phyloP scores from a whole-genome alignment of 1,284 basidiomycete genomes.

The Papiliotrema fonsecae region DNA sequence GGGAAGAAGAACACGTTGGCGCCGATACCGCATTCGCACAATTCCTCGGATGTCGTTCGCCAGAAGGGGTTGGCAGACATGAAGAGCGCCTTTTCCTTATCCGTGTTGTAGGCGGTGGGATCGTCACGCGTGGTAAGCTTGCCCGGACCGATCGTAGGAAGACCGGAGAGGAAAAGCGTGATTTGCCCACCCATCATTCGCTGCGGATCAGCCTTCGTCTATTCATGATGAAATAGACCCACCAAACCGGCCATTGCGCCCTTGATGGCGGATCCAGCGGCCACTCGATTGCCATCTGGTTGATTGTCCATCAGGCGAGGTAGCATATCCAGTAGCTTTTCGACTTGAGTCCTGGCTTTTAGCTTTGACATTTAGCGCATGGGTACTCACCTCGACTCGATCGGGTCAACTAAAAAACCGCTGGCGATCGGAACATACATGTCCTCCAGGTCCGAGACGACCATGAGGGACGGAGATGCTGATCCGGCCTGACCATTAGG shows the following conservation, averaged over 20 bases:
- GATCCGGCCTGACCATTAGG: slow-evolving; percentile 52
- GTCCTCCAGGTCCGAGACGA: slow-evolving; percentile 85
- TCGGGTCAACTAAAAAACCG: slow-evolving; percentile 75
- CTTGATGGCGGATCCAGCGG: slow-evolving; percentile 73
- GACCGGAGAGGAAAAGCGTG: slow-evolving; percentile 70
- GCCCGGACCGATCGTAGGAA: slow-evolving; percentile 76
- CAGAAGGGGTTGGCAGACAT: slow-evolving; percentile 70
- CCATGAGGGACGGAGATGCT: slow-evolving; percentile 66
- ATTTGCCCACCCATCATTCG: slow-evolving; percentile 79
- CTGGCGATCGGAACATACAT: slow-evolving; percentile 76
- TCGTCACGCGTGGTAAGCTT: slow-evolving; percentile 62
- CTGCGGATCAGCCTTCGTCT: slow-evolving; percentile 45
- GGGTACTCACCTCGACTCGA: slow-evolving; percentile 59
- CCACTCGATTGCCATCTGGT: slow-evolving; percentile 53
- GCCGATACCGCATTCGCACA: slow-evolving; percentile 83
- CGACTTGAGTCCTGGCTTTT: slow-evolving; percentile 34
- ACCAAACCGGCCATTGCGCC: slow-evolving; percentile 71
- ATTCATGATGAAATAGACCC: slow-evolving; percentile 27
- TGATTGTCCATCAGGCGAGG: slow-evolving; percentile 58
- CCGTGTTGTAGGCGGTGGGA: slow-evolving; percentile 72
- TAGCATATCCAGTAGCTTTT: slow-evolving; percentile 56
- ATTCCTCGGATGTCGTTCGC: slow-evolving; percentile 78
- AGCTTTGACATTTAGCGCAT: not conserved
- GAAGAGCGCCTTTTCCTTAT: slow-evolving; percentile 82
- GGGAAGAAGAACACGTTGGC: slow-evolving; percentile 87